These are phyloP conservation scores for Leucogyrophana mollusca DNA, from an alignment of 768 basidiomycete genomes.

Conservation along the genomic window DNA sequence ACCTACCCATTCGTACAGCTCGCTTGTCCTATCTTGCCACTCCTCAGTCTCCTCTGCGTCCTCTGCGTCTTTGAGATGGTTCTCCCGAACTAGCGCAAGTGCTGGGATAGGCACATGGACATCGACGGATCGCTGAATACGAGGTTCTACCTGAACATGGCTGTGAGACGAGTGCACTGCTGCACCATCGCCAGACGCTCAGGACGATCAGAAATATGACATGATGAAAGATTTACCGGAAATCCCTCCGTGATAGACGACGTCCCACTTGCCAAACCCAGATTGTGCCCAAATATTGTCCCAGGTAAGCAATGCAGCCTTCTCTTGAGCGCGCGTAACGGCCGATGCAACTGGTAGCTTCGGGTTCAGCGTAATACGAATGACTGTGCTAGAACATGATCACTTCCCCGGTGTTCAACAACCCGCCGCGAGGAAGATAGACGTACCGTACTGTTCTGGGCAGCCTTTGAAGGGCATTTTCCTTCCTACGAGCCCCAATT, in stretches of 20 bases:
- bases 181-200: not conserved
- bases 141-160: constrained; percentile 15
- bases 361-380: constrained; percentile 43
- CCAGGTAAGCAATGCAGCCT: constrained; percentile 46
- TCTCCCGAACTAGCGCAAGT: constrained; percentile 27
- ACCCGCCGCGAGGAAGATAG: not conserved
- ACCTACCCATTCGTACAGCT: constrained; percentile 72
- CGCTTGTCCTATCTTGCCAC: constrained; percentile 43
- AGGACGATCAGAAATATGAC: constrained; percentile 3
- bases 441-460: constrained; percentile 48
- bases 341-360: constrained; percentile 32
- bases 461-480: constrained; percentile 52
- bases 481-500: constrained; percentile 57
- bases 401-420: not conserved
- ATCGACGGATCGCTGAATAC: constrained; percentile 25
- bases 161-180: constrained; percentile 1
- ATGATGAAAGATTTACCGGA: not conserved
- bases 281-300: constrained; percentile 39
- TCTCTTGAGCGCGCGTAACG: constrained; percentile 35
- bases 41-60: constrained; percentile 43
- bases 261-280: constrained; percentile 42
- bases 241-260: constrained; percentile 31
- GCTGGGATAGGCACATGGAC: constrained; percentile 41
- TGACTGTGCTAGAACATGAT: constrained; percentile 36
- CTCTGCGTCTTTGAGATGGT: constrained; percentile 8